These are phyloP conservation scores for Colletotrichum sp. DNA, from an alignment of 2,329 filamentous ascomycete species.

Conservation along the genomic window DNA sequence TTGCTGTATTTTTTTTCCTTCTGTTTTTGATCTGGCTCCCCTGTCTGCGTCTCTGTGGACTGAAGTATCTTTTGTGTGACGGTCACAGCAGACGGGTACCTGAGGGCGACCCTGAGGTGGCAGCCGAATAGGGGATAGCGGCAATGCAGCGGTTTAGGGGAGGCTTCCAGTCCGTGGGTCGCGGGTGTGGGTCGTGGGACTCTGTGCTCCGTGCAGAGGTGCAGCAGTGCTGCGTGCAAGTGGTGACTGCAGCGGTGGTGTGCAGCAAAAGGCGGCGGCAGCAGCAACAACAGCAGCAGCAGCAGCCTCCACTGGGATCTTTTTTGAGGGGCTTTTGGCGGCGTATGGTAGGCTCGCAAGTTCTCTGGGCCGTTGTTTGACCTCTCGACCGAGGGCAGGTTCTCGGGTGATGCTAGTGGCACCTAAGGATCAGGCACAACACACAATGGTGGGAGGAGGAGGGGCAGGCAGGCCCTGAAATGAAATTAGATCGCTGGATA, in stretches of 20 bases:
- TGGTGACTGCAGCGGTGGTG: neutral
- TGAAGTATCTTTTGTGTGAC: conserved; percentile 20
- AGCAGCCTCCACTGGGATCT: neutral
- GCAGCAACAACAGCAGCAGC: neutral
- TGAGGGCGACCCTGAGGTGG: neutral
- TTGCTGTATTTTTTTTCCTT: neutral
- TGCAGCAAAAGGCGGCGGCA: neutral
- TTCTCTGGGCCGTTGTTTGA: conserved; percentile 15
- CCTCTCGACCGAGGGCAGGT: neutral
- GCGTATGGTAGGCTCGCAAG: conserved; percentile 10
- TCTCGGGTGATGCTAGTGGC: conserved; percentile 15
- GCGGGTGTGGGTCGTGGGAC: neutral
- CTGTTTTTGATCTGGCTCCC: conserved; percentile 3
- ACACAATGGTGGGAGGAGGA: conserved; percentile 8
- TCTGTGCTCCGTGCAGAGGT: neutral
- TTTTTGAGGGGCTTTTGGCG: conserved; percentile 5
- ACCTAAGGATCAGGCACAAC: conserved; percentile 8
- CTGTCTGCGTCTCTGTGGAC: neutral
- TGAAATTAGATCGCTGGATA: conserved; percentile 20
- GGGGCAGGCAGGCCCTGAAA: conserved; percentile 20
- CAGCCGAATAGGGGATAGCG: conserved; percentile 14
- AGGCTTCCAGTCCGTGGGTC: conserved; percentile 2
- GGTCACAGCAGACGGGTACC: conserved; percentile 19
- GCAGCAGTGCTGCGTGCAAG: neutral
- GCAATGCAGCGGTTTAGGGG: conserved; percentile 13